Base-by-base conservation (phyloP, 2,329 filamentous ascomycete genomes). In the Botrytis paeoniae region DNA sequence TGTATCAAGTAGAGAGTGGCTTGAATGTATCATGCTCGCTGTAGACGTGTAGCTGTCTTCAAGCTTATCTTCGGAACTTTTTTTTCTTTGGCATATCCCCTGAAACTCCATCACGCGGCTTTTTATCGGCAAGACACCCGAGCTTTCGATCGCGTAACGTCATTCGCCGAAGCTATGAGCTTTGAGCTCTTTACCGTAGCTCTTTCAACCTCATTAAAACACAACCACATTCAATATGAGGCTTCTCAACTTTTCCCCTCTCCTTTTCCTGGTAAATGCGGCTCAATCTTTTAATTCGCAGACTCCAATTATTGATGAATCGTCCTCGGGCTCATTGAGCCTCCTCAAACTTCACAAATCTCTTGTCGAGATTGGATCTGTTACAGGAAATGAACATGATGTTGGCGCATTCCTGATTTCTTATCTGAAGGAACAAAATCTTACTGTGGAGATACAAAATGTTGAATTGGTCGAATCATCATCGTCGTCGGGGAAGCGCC, bases 351-450 rank as follows among this genome's bases (percentile, higher is more conserved):
- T 93, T 7, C 91, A 93, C 81, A 86, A 87, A 72, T 85, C 86
- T 45, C 85, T 93, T n/a, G 84, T 91, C 71, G 83, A 89, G 73
- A 87, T 88, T 73, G 85, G 88, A 76, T 92, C 90, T 4, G 87
- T 92, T 75, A 87, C 86, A 7, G 85, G 85, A 51, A 86, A 91
- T 77, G 91, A 93, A 80, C 80, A 86, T 66, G 80, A 84, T 9
- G 86, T 91, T 29, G 89, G 87, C 41, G 78, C 86, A 74, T 91
- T 88, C 82, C 83, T 93, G 3, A 83, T 85, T 12, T 80, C 82
- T 0, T 91, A 89, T 77, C 85, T 93, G 6, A 78, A 85, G 73
- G 80, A 82, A 5, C 85, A 86, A 74, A 85, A 88, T 77, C 92
- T 91, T 81, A 88, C 85, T 0, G 89, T 92, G 45, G 86, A 91